Percentiles rank a stretch among this genome's conserved stretches.
Evolutionary conservation across 73 alveolate species (phyloP).

Genomic region (Paramecium bursaria): DNA sequence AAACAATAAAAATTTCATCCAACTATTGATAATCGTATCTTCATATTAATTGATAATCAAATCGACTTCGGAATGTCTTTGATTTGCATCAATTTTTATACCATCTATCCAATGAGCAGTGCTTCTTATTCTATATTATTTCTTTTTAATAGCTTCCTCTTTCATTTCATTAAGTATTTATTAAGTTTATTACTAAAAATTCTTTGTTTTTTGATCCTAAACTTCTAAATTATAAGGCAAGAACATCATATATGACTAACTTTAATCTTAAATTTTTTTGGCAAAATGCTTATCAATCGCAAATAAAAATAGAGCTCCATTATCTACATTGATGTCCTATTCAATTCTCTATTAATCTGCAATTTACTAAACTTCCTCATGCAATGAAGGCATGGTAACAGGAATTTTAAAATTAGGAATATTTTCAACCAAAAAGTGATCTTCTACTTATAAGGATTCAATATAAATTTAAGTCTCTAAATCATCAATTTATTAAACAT

Average conservation of each 20-base stretch:
- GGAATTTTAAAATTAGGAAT: conserved; percentile 8
- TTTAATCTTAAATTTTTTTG: conserved; percentile 9
- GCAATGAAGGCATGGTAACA: conserved; percentile 42
- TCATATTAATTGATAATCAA: conserved; percentile 22
- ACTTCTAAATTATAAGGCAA: conserved; percentile 25
- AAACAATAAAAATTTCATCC: conserved; percentile 47
- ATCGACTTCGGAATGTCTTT: conserved; percentile 8
- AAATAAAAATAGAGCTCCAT: conserved; percentile 47
- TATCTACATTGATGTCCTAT: conserved; percentile 20
- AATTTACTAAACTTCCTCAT: neutral
- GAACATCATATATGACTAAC: conserved; percentile 9
- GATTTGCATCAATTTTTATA: conserved; percentile 1
- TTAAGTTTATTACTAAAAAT: conserved; percentile 15
- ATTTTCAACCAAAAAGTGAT: neutral
- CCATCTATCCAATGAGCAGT: conserved; percentile 50
- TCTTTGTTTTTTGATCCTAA: conserved; percentile 11
- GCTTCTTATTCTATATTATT: conserved; percentile 51
- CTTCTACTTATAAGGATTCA: neutral
- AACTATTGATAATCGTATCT: conserved; percentile 28
- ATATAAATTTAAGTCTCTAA: conserved; percentile 38
- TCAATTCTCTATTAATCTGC: neutral
- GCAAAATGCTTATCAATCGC: conserved; percentile 53
- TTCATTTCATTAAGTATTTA: conserved; percentile 37
- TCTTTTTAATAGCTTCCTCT: conserved; percentile 29
- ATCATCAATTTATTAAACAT: conserved; percentile 40